Evolutionary conservation across 192 early-diverging fungal genomes (phyloP), one percentile per base, ranked within the genome.

Genomic region (Helicostylum pulchrum): DNA sequence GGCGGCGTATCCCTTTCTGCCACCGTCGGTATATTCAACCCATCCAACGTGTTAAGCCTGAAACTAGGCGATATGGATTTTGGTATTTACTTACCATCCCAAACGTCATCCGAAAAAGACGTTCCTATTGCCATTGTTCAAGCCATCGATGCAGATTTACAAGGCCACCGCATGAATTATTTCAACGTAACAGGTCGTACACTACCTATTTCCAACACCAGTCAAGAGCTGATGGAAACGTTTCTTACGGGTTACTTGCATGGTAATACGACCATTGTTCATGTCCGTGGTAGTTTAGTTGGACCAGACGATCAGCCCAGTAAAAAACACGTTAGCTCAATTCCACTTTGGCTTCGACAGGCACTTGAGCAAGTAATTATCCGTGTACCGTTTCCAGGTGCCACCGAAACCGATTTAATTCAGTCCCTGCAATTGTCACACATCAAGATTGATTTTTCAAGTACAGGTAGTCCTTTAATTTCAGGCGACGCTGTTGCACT

Each of bases 1-100:
- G 74, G 74, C 1, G 74, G 74, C 6, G 71, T 76, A 3, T 15
- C 30, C 8, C 19, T 76, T 0, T 49, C 55, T 4, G 66, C 53
- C 15, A 48, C 36, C 46, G 74, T 68, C 0, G 63, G 66, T 36
- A 58, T 76, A 4, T 72, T 64, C 20, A 76, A 76, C 52, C 74
- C 74, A 30, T 76, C 74, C 1, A 64, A 31, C 6, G 66, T 61
- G 7, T 53, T 76, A 4, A 72, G 74, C 21, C 26, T 76, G 9
- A 52, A 15, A 14, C 19, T 76, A 14, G 74, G 74, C 17, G 53
- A 76, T 61, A 55, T 76, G 4, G 62, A 76, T 30, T 76, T 76
- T 44, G 74, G 65, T 17, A 76, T 76, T 32, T 68, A 58, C 53
- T 57, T 71, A 4, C 69, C 59, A 7, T 15, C 45, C 42, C n/a